Evolutionary conservation across 2,329 filamentous ascomycete species (phyloP), one percentile per base, ranked within the genome.

Genomic region (Xylariaceae sp.): DNA sequence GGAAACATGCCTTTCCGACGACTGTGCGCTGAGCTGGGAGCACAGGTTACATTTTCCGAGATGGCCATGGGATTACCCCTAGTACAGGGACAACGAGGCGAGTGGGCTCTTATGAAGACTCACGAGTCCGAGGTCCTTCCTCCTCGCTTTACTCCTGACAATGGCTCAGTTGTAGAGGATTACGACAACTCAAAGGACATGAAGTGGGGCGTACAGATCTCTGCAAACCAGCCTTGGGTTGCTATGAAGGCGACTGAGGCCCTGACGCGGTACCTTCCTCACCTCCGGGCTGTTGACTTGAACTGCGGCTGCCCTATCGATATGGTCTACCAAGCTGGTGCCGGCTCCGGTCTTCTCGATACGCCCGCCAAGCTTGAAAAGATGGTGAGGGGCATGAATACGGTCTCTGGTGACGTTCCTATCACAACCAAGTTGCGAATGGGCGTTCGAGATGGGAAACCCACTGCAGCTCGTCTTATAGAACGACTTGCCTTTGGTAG

Each of bases 251-350:
- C 89, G 0, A 87, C 91, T 1, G 89, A 97, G 62, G 78, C 85
- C 3, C 69, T 98, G 35, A 83, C 84, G 4, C 75, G 76, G 22
- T 80, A 86, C 49, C 82, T 90, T 43, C 90, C 93, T 3, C 80
- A 89, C 55, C 76, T 98, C 16, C 87, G 93, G 28, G 81, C 95
- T 30, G 87, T 98, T 50, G 93, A 98, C 59, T 73, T 98, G 53
- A 98, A 98, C 71, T 97, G 91, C 56, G 93, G 93, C 34, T 98
- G 93, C 60, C 93, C 93, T 3, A 96, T 98, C 59, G 93, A 98
- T 61, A 79, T 96, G 54, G 84, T 98, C 38, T 97, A 81, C 72
- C 83, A 89, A 54, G 77, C 85, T 34, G 93, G 93, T 38, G 89
- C 87, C 31, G 93, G 93, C 3, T 95, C 91, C 16, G 91, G 88